These are phyloP conservation scores for Tilletia setariae DNA, from an alignment of 1,284 basidiomycete genomes.

Conservation along the genomic window DNA sequence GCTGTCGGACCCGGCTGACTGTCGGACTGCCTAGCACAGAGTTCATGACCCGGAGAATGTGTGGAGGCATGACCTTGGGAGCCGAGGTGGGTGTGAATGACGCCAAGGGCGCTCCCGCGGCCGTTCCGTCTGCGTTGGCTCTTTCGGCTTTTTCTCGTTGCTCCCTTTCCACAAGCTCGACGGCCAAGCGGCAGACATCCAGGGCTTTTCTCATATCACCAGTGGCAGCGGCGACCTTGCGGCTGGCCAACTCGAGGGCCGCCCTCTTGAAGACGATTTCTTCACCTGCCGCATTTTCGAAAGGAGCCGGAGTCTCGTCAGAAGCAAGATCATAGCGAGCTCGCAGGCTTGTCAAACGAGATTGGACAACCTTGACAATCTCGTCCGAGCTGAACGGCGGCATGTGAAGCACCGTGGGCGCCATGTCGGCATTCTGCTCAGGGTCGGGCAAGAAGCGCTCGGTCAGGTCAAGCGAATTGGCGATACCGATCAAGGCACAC, in stretches of 20 bases:
- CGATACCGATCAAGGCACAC: slow-evolving; percentile 37
- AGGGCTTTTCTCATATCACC: slow-evolving; percentile 56
- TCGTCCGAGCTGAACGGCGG: slow-evolving; percentile 54
- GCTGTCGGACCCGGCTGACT: slow-evolving; percentile 40
- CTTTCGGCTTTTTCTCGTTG: slow-evolving; percentile 24
- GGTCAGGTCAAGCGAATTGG: slow-evolving; percentile 51
- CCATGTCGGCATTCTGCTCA: slow-evolving; percentile 36
- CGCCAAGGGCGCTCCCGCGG: slow-evolving; percentile 19
- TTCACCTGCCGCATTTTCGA: background rate
- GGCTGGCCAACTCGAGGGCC: slow-evolving; percentile 55
- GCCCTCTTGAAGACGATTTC: slow-evolving; percentile 47
- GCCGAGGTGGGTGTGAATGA: slow-evolving; percentile 36
- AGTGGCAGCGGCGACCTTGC: slow-evolving; percentile 55
- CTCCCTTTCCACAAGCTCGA: slow-evolving; percentile 53
- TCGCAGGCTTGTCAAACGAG: slow-evolving; percentile 48
- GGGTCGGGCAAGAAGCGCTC: slow-evolving; percentile 49
- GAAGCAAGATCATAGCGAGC: slow-evolving; percentile 31
- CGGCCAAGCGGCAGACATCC: slow-evolving; percentile 52
- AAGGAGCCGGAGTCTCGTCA: slow-evolving; percentile 19
- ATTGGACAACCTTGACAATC: slow-evolving; percentile 52
- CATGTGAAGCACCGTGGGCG: slow-evolving; percentile 55
- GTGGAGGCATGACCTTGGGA: slow-evolving; percentile 43
- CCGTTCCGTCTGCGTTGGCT: no score
- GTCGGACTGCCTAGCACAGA: slow-evolving; percentile 46
- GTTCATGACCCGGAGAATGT: slow-evolving; percentile 49